Evolutionary conservation across 1,284 basidiomycete genomes (phyloP).

Genomic region (Exobasidium cylindrosporum): DNA sequence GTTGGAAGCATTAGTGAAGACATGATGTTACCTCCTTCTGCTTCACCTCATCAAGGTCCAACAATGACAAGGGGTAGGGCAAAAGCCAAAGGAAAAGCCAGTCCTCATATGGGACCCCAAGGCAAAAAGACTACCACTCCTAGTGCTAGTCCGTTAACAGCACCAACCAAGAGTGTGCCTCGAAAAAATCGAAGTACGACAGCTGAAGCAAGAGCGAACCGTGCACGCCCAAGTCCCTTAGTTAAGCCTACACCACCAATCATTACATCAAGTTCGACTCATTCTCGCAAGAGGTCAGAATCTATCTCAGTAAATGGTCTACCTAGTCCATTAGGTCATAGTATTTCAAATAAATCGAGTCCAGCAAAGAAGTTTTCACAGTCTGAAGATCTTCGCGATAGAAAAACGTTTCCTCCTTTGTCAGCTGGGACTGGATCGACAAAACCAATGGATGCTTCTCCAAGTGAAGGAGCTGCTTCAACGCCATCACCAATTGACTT

Average conservation of each 20-base stretch:
- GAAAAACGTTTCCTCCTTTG: constrained; percentile 16
- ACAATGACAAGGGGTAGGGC: constrained; percentile 12
- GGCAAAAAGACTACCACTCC: constrained; percentile 29
- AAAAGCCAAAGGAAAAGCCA: constrained; percentile 6
- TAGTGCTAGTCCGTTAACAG: constrained; percentile 37
- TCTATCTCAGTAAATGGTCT: background rate
- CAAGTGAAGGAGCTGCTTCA: constrained; percentile 39
- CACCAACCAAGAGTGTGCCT: constrained; percentile 24
- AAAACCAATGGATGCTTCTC: constrained; percentile 34
- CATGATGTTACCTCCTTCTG: constrained; percentile 34
- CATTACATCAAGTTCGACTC: background rate
- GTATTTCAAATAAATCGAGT: background rate
- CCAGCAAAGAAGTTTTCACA: constrained; percentile 27
- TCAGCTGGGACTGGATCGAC: constrained; percentile 7
- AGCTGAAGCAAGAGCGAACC: constrained; percentile 38
- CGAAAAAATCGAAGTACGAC: constrained; percentile 44
- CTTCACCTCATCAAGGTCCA: constrained; percentile 43
- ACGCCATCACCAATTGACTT: constrained; percentile 52
- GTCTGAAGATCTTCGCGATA: constrained; percentile 13
- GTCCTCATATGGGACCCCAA: constrained; percentile 6
- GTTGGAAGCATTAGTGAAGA: constrained; percentile 34
- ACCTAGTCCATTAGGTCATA: background rate
- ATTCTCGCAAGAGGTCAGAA: background rate
- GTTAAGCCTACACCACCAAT: constrained; percentile 38
- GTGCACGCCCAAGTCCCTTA: constrained; percentile 48